Conservation (phyloP, 192 early-diverging fungal genomes). For the Coemansia sp. region DNA sequence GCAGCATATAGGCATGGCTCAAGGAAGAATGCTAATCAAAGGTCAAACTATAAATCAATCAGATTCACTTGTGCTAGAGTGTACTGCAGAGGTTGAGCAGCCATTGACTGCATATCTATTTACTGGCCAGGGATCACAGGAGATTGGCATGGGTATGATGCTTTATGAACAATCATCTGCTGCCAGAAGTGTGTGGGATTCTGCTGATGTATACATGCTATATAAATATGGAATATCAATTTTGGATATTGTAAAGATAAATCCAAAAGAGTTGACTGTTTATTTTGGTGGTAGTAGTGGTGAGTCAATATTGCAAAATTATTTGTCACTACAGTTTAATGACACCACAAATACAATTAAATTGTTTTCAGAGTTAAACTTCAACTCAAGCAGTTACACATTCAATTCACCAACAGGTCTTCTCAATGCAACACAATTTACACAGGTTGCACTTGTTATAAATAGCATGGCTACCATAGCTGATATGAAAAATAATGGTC, state of each 20-base stretch:
- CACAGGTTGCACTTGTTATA: conserved; percentile 56
- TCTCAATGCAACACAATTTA: conserved; percentile 91
- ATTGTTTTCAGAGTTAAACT: conserved; percentile 80
- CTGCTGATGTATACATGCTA: conserved; percentile 80
- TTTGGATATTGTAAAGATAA: conserved; percentile 83
- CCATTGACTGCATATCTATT: conserved; percentile 72
- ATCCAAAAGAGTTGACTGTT: conserved; percentile 63
- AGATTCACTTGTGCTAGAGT: conserved; percentile 66
- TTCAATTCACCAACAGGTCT: conserved; percentile 78
- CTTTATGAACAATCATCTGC: conserved; percentile 78
- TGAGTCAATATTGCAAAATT: conserved; percentile 73
- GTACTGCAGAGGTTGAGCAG: conserved; percentile 87
- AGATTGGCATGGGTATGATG: conserved; percentile 94
- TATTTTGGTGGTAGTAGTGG: conserved; percentile 85
- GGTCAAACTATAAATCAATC: conserved; percentile 75
- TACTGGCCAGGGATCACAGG: conserved; percentile 61
- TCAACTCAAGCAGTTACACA: conserved; percentile 71
- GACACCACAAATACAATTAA: conserved; percentile 16
- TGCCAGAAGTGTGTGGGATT: conserved; percentile 85
- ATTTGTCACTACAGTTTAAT: conserved; percentile 57
- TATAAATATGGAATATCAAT: conserved; percentile 83
- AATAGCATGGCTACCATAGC: conserved; percentile 78
- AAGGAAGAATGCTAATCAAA: conserved; percentile 90
- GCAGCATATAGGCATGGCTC: conserved; percentile 87
- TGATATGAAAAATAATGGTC: conserved; percentile 82